Base-by-base conservation (phyloP, 371 early-diverging fungal genomes). In the Chytridium lagenaria region DNA sequence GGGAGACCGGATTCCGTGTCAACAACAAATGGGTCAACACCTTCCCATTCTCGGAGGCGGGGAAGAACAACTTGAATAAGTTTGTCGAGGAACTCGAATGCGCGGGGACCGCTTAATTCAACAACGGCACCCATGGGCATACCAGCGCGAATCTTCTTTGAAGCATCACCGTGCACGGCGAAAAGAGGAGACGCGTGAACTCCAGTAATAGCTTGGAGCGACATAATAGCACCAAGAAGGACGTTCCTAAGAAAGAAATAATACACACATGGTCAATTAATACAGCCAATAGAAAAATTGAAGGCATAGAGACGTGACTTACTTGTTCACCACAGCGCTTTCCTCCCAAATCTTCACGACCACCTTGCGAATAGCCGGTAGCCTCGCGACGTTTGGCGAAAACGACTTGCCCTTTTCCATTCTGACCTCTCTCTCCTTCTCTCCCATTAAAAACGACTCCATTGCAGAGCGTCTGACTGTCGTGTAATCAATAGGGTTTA, bases 31-130 rank as follows among this genome's bases (percentile, higher is more conserved):
- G 84, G 72, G 85, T 88, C 80, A 87, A 96, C 74, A 1, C 96
- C 97, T 50, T 88, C 85, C 91, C 93, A 98, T 82, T 97, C 97
- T 72, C 94, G 94, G 70, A 97, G 84, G 59, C 94, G 92, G 57
- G 98, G 98, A 68, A 98, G 80, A 7, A 98, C 97, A 26, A 94
- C 90, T 82, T 96, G 95, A 0, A 93, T 89, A 39, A 96, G 86
- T 80, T 97, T 97, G 81, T 98, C 98, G 80, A 98, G 80, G 74
- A 98, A 97, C 66, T 90, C 89, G 83, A 91, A 96, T 95, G 96
- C 96, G 72, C 89, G 89, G 51, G 92, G 90, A 40, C 96, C 96
- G 22, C 64, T 95, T 77, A 59, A 88, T 37, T 73, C 76, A 23
- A 79, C 78, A 2, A 44, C 50, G 49, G 82, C 90, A 40, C 95